These are phyloP conservation scores for Capsella rubella DNA, from an alignment of 441 rosid genomes.

Conservation along the genomic window DNA sequence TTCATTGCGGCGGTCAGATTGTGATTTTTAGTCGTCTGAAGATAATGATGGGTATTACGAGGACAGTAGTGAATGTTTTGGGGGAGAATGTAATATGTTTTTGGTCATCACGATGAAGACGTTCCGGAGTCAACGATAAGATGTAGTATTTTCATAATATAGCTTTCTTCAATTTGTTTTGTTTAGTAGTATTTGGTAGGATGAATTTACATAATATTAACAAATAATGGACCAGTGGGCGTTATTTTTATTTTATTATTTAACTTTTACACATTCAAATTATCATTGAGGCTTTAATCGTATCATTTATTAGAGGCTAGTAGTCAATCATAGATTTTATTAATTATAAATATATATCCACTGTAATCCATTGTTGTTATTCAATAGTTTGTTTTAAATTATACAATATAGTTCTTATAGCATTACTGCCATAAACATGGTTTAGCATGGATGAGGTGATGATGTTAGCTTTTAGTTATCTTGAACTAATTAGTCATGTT, in stretches of 20 bases:
- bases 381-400: not conserved
- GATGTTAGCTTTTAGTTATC: too few relatives aligned
- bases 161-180: not conserved
- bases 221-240: constrained; percentile 22
- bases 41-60: constrained; percentile 10
- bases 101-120: constrained; percentile 35
- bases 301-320: constrained; percentile 10
- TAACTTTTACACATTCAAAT: not conserved
- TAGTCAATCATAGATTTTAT: constrained; percentile 1
- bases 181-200: not conserved
- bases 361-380: not conserved
- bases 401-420: not conserved
- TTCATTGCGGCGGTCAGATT: constrained; percentile 25
- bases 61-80: constrained; percentile 28
- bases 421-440: not conserved
- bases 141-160: constrained; percentile 10
- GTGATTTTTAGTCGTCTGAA: not conserved
- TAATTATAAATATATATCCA: not conserved
- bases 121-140: constrained; percentile 36
- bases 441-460: not conserved
- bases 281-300: not conserved
- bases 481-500: too few relatives aligned
- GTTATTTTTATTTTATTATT: not conserved
- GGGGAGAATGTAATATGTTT: constrained; percentile 20
- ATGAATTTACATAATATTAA: constrained; percentile 7